phyloP scores from a whole-genome alignment of 306 rosid species.

The Rubus idaeus region DNA sequence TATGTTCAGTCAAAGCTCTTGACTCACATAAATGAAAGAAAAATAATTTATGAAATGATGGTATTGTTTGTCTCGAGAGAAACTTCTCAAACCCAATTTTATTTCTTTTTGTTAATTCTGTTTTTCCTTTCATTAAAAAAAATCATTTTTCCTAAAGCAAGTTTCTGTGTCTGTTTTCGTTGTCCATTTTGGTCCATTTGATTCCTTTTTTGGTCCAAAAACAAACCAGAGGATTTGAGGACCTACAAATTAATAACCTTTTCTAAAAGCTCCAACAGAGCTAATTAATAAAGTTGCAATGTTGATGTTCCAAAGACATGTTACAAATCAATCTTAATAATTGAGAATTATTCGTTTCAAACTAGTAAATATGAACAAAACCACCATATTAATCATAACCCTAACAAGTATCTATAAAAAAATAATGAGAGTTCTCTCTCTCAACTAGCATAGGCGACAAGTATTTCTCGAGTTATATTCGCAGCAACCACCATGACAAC shows the following conservation, averaged over 20 bases:
- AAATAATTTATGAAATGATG: neutral
- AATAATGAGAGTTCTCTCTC: no score
- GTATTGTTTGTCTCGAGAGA: constrained; percentile 27
- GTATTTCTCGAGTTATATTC: constrained; percentile 2
- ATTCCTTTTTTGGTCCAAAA: neutral
- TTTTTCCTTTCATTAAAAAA: no score
- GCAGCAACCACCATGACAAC: no score
- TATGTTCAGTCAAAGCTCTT: constrained; percentile 18
- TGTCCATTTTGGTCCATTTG: no score
- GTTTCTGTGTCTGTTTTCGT: neutral
- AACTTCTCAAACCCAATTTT: neutral
- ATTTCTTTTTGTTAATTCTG: neutral
- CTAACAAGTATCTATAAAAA: no score
- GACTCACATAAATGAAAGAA: neutral
- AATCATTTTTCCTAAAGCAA: no score
- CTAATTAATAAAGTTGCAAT: neutral
- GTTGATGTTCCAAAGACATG: neutral
- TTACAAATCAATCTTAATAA: neutral
- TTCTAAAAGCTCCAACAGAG: neutral
- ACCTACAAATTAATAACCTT: neutral
- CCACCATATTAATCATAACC: no score
- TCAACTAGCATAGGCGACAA: no score
- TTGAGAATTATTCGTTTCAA: neutral
- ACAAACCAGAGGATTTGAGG: neutral
- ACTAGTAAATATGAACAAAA: neutral